These are phyloP conservation scores for Coffea humblotiana DNA, from an alignment of 305 asterid genomes.

Conservation along the genomic window DNA sequence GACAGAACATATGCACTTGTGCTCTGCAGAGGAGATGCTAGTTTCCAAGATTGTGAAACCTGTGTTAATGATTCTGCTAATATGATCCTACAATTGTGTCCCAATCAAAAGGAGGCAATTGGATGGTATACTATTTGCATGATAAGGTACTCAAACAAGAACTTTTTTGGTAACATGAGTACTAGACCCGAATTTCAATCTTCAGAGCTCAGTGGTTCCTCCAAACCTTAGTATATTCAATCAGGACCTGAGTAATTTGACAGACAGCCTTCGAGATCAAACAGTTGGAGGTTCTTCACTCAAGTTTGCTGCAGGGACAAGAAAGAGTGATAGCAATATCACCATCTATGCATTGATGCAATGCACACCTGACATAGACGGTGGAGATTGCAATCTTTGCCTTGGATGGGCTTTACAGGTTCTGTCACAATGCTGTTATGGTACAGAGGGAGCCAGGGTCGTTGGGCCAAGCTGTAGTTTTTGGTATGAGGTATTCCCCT, in stretches of 20 bases:
- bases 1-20: conserved; percentile 17
- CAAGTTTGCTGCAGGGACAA: conserved; percentile 21
- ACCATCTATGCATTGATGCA: conserved; percentile 17
- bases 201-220: neutral
- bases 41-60: conserved; percentile 8
- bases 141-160: conserved; percentile 23
- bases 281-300: conserved; percentile 12
- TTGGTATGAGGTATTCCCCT: neutral
- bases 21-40: conserved; percentile 35
- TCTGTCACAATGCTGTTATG: neutral
- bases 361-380: conserved; percentile 29
- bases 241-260: neutral
- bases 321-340: neutral
- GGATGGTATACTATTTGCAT: conserved; percentile 25
- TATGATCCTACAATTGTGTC: conserved; percentile 10
- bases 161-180: conserved; percentile 7
- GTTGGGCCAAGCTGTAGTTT: neutral
- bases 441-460: conserved; percentile 15
- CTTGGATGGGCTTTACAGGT: neutral
- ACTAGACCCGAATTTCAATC: neutral
- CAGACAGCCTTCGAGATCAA: neutral
- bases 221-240: conserved; percentile 8
- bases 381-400: conserved; percentile 12
- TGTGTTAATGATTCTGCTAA: conserved; percentile 13
- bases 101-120: conserved; percentile 12